Conservation (phyloP, 768 basidiomycete species). For the Leucosporidium yakuticum region DNA sequence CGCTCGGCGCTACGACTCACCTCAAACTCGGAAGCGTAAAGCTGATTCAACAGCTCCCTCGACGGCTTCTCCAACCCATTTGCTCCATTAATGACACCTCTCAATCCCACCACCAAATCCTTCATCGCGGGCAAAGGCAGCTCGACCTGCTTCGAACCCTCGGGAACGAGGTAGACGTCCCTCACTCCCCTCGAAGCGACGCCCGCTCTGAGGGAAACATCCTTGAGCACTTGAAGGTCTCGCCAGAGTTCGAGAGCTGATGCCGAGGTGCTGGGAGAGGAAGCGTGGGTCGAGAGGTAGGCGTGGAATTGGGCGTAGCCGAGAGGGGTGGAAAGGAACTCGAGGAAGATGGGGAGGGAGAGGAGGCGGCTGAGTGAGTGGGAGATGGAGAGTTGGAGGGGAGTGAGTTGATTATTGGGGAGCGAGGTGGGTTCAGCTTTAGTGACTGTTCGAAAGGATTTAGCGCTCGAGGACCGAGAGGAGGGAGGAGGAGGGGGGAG, state of each 20-base stretch:
- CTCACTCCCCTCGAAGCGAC: constrained; percentile 9
- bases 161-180: constrained; percentile 13
- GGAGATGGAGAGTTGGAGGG: no score
- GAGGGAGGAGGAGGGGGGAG: no score
- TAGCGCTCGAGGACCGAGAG: no score
- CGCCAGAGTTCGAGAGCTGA: constrained; percentile 5
- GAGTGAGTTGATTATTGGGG: no score
- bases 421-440: no score
- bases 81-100: constrained; percentile 10
- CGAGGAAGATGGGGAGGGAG: constrained; percentile 4
- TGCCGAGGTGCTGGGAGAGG: constrained; percentile 5
- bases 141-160: constrained; percentile 6
- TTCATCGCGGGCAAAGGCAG: neutral
- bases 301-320: constrained; percentile 12
- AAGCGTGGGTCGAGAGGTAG: constrained; percentile 5
- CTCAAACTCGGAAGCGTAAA: constrained; percentile 20
- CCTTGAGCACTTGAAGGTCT: constrained; percentile 1
- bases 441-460: no score
- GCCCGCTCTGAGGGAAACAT: neutral
- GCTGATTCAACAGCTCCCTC: constrained; percentile 4
- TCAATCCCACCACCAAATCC: constrained; percentile 7
- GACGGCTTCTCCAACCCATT: constrained; percentile 11
- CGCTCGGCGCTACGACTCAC: neutral
- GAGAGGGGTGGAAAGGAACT: neutral
- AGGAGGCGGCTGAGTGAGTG: constrained; percentile 10